phyloP scores from a whole-genome alignment of 176 grass and related monocot genomes.

The Cenchrus purpureus region DNA sequence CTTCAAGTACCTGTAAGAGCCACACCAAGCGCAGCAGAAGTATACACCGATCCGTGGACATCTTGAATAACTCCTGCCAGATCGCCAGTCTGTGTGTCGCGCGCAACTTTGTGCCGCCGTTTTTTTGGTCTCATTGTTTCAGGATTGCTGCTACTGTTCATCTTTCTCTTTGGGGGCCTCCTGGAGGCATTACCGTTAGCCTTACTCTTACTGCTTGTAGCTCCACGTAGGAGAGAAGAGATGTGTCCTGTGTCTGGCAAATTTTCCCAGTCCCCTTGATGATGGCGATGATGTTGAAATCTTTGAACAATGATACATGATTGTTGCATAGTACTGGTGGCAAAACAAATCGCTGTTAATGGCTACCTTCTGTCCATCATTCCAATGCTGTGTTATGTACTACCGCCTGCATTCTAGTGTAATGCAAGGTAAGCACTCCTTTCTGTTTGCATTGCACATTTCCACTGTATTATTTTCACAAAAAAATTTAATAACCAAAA shows the following conservation, averaged over 20 bases:
- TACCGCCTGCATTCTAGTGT: background rate
- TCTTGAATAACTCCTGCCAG: slow-evolving; percentile 57
- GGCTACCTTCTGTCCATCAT: background rate
- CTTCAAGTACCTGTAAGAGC: slow-evolving; percentile 69
- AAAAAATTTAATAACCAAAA: too few relatives aligned
- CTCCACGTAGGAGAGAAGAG: slow-evolving; percentile 51
- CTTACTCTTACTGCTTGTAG: slow-evolving; percentile 46
- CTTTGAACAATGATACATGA: slow-evolving; percentile 53
- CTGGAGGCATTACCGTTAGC: slow-evolving; percentile 45
- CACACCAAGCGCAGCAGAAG: slow-evolving; percentile 3
- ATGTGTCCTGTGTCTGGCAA: slow-evolving; percentile 44
- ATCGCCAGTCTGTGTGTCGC: slow-evolving; percentile 22
- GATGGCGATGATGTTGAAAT: slow-evolving; percentile 68
- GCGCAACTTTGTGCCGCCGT: background rate
- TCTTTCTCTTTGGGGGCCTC: slow-evolving; percentile 40
- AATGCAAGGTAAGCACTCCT: background rate
- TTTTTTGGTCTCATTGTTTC: slow-evolving; percentile 55
- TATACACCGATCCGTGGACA: slow-evolving; percentile 37
- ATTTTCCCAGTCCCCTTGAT: slow-evolving; percentile 51
- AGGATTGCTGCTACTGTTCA: slow-evolving; percentile 35
- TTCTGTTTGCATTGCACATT: background rate
- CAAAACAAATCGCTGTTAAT: background rate
- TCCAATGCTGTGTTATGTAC: background rate
- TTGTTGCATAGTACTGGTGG: slow-evolving; percentile 44
- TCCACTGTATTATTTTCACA: too few relatives aligned